Base-by-base conservation (phyloP, 129 eudicot species). In the Rutidosis leptorrhynchoides region DNA sequence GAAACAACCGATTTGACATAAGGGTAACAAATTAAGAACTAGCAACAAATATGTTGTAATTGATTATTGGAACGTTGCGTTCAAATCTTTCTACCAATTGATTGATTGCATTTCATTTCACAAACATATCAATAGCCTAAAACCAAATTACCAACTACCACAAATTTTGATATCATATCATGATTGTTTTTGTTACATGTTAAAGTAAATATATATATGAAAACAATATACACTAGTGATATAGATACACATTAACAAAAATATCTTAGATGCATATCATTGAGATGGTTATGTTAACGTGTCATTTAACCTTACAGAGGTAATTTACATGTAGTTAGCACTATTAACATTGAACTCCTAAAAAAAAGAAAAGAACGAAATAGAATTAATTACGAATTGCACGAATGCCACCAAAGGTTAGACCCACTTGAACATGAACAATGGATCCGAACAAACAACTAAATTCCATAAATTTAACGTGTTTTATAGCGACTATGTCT, bases 391-490 rank as follows among this genome's bases (percentile, higher is more conserved):
- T 28, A 45, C 15, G 15, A 65, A 22, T 45, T 51, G 79, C 79
- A 74, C 79, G 79, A 74, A 73, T 58, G 79, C 62, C 62, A 40
- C 46, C 5, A 2, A 2, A 12, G 67, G 28, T 5, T 58, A 60
- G 79, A 60, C 63, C 68, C 79, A 74, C 79, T 22, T 66, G 73
- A 57, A 32, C 58, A 74, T 29, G 54, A 74, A 58, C 5, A 3
- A 58, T 12, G 26, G 58, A 58, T 58, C 68, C 54, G 59, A 74
- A 74, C 79, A 74, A 74, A 65, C 67, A 65, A 57, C 72, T 58
- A 74, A 49, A 32, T 17, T 74, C 79, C 79, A 74, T 43, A 46
- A 73, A 58, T 62, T 33, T 43, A 24, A 67, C 79, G 62, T 72
- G 77, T 72, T 55, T 69, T 24, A 72, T 72, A 49, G 56, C 49